Evolutionary conservation across 345 rosid species (phyloP).

Genomic region (Lepidium africanum): DNA sequence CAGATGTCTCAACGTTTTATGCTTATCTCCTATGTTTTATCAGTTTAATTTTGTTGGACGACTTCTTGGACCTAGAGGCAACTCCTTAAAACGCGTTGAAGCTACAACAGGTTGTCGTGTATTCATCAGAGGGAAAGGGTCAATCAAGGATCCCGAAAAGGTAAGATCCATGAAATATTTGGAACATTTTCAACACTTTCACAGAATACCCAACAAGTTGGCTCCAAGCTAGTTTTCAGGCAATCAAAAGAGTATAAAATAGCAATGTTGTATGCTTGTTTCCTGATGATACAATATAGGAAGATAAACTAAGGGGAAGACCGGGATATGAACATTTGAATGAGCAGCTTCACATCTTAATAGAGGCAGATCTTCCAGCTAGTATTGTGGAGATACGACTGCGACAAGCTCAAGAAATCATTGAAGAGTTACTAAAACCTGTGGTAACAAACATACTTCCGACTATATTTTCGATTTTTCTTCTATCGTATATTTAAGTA

Average conservation of each 20-base stretch:
- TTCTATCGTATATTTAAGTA: neutral
- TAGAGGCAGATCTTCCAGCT: conserved; percentile 74
- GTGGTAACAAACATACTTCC: conserved; percentile 41
- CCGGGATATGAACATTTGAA: conserved; percentile 73
- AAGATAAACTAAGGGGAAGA: conserved; percentile 69
- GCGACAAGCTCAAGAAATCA: conserved; percentile 74
- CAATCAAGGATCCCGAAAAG: conserved; percentile 98
- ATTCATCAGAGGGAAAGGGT: conserved; percentile 96
- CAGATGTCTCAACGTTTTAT: neutral
- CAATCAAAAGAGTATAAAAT: neutral
- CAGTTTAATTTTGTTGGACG: conserved; percentile 99
- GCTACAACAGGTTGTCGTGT: conserved; percentile 98
- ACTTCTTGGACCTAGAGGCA: conserved; percentile 97
- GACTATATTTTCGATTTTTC: neutral
- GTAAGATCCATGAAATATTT: conserved; percentile 26
- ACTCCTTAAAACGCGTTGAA: conserved; percentile 97
- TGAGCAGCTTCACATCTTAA: conserved; percentile 72
- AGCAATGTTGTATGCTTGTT: neutral
- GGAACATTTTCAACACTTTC: neutral
- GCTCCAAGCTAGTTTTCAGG: neutral
- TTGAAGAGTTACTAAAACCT: conserved; percentile 90
- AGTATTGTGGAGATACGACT: conserved; percentile 53
- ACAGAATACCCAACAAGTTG: neutral
- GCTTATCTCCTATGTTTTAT: neutral
- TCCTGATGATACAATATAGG: conserved; percentile 34